Percentiles rank a stretch among this genome's conserved stretches.
Conservation (phyloP, 345 rosid genomes). For the Eucalyptus cloeziana region DNA sequence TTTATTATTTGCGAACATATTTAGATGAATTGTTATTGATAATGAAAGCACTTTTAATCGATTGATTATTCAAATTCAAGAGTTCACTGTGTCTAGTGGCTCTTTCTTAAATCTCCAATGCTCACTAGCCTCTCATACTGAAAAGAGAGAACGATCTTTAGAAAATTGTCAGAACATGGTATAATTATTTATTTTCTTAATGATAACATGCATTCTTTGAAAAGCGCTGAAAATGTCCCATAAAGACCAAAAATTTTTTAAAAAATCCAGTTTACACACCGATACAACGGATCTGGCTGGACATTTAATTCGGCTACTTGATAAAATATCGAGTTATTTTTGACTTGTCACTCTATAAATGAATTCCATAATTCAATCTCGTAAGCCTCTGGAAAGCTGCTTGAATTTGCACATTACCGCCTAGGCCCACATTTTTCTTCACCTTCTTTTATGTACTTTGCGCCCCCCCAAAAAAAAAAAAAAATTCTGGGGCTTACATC, state of each 20-base stretch:
- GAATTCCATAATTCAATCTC: neutral
- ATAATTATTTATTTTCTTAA: neutral
- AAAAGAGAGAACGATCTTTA: neutral
- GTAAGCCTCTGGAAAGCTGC: no score
- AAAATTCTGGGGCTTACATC: neutral
- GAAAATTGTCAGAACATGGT: neutral
- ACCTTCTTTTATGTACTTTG: neutral
- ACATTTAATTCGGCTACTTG: neutral
- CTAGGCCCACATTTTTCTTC: neutral
- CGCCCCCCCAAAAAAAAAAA: no score
- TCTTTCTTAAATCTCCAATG: neutral
- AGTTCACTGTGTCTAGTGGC: neutral
- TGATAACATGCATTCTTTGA: neutral
- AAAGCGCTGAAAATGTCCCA: neutral
- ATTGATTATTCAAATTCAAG: neutral
- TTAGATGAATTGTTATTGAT: neutral
- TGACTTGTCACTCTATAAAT: neutral
- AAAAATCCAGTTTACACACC: neutral
- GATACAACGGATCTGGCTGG: neutral
- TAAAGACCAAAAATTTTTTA: neutral
- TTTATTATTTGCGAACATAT: no score
- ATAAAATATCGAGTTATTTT: neutral
- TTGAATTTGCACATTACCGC: neutral
- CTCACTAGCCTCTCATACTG: neutral
- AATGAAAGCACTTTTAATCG: neutral